phyloP scores from a whole-genome alignment of 2,329 filamentous ascomycete genomes.

The Paradendryphiella salina region DNA sequence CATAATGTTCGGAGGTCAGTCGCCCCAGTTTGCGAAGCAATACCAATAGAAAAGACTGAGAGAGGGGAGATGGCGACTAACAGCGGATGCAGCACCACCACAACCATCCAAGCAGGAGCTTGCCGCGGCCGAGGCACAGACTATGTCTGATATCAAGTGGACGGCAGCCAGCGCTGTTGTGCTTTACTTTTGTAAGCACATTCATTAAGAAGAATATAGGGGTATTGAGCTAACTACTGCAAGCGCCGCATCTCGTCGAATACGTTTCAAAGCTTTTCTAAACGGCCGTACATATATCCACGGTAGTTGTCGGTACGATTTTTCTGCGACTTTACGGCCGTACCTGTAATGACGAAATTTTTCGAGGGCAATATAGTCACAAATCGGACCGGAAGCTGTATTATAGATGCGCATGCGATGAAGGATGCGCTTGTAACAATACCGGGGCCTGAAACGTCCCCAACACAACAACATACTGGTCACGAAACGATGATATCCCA shows the following conservation, averaged over 20 bases:
- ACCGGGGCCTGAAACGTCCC: background rate
- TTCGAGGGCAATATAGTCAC: background rate
- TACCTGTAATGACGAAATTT: background rate
- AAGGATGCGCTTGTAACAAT: conserved; percentile 9
- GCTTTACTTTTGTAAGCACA: conserved; percentile 74
- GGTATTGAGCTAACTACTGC: background rate
- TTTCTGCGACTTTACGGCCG: background rate
- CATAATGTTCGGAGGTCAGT: conserved; percentile 60
- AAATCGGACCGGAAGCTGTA: conserved; percentile 1
- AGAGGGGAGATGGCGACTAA: conserved; percentile 8
- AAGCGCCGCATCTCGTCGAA: conserved; percentile 61
- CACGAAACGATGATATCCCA: background rate
- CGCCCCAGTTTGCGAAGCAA: background rate
- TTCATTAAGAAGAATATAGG: background rate
- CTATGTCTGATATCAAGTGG: conserved; percentile 67
- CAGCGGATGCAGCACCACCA: conserved; percentile 61
- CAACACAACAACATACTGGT: background rate
- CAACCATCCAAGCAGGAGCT: conserved; percentile 72
- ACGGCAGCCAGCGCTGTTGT: conserved; percentile 67
- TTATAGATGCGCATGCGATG: conserved; percentile 5
- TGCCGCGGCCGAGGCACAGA: conserved; percentile 63
- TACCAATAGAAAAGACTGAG: background rate
- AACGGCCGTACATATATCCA: conserved; percentile 7
- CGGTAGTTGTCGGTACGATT: background rate
- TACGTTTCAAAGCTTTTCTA: conserved; percentile 57